A percentile compares a stretch with the other conserved stretches of the same genome.
Evolutionary conservation across 176 grass and related monocot genomes (phyloP).

Genomic region (Oryza meyeriana): DNA sequence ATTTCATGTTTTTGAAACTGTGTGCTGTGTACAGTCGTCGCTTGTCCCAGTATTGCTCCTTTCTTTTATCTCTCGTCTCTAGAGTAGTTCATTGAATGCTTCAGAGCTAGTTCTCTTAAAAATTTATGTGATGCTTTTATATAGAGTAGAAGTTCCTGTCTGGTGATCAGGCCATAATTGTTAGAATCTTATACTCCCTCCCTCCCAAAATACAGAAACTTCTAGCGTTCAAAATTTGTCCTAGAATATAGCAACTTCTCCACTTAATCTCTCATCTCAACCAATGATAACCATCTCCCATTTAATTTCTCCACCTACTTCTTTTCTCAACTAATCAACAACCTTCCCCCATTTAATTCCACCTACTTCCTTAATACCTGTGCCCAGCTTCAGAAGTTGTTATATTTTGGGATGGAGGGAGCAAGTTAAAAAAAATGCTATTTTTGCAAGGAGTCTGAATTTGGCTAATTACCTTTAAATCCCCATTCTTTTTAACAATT

Average conservation of each 20-base stretch:
- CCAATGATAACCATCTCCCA: too few species aligned
- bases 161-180: conserved; percentile 16
- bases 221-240: too few species aligned
- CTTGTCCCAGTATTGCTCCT: background rate
- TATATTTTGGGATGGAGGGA: too few species aligned
- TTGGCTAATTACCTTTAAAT: conserved; percentile 12
- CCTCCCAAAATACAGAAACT: too few species aligned
- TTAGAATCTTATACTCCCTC: background rate
- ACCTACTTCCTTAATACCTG: too few species aligned
- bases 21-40: background rate
- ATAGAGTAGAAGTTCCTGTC: background rate
- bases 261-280: too few species aligned
- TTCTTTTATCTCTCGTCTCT: background rate
- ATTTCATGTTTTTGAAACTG: conserved; percentile 17
- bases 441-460: conserved; percentile 25
- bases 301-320: too few species aligned
- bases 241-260: too few species aligned
- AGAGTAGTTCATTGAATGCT: background rate
- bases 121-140: background rate
- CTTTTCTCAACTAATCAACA: too few species aligned
- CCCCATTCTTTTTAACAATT: conserved; percentile 15
- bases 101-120: background rate
- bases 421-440: conserved; percentile 18
- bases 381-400: too few species aligned
- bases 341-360: too few species aligned